A percentile compares a stretch with the other conserved stretches of the same genome.
phyloP scores from a whole-genome alignment of 164 flowering plant species.

The Taxillus chinensis region DNA sequence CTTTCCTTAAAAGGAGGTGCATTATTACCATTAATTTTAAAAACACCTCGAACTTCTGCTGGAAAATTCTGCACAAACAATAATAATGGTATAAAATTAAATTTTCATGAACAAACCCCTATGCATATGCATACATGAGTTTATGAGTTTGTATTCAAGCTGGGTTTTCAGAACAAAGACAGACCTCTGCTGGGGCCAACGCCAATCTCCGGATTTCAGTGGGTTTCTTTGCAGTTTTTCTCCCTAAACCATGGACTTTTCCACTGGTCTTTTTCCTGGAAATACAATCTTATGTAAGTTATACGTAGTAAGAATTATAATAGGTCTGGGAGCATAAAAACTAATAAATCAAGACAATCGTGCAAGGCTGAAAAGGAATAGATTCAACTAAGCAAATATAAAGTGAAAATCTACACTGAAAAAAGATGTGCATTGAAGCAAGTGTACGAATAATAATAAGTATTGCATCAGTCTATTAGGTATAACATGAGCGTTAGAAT shows the following conservation, averaged over 20 bases:
- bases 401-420: too few species aligned
- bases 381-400: too few species aligned
- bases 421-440: too few species aligned
- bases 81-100: background rate
- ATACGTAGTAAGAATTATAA: background rate
- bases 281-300: background rate
- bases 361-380: too few species aligned
- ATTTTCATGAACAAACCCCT: too few species aligned
- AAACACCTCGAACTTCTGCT: constrained; percentile 12
- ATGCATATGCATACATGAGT: background rate
- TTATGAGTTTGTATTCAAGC: background rate
- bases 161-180: constrained; percentile 10
- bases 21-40: constrained; percentile 15
- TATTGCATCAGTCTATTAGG: too few species aligned
- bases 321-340: background rate
- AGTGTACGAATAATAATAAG: too few species aligned
- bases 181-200: constrained; percentile 54
- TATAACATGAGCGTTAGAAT: too few species aligned
- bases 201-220: constrained; percentile 33
- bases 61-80: constrained; percentile 26
- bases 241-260: constrained; percentile 32
- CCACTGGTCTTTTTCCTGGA: constrained; percentile 45
- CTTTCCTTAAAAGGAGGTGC: constrained; percentile 7
- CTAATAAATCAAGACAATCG: background rate
- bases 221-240: constrained; percentile 30